These are phyloP conservation scores for Candida parachauliodes DNA, from an alignment of 805 yeast species.

Conservation along the genomic window DNA sequence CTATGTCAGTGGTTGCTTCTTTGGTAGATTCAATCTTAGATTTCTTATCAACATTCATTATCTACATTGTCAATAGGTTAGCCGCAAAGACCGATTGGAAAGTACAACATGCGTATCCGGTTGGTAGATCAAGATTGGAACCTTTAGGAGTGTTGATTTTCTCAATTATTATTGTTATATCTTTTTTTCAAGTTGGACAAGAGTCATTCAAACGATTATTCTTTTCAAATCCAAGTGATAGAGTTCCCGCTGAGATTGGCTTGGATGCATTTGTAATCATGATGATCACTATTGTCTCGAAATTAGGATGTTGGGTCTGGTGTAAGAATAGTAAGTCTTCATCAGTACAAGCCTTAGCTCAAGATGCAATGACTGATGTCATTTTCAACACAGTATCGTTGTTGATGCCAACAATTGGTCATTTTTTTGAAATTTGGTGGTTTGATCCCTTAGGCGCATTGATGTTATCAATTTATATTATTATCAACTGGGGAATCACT, in stretches of 20 bases:
- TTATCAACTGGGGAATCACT: constrained; percentile 58
- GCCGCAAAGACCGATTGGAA: constrained; percentile 47
- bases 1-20: constrained; percentile 76
- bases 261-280: constrained; percentile 53
- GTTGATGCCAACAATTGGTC: constrained; percentile 64
- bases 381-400: constrained; percentile 70
- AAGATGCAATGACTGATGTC: constrained; percentile 77
- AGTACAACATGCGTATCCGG: constrained; percentile 51
- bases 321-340: constrained; percentile 59
- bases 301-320: constrained; percentile 60
- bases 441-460: constrained; percentile 74
- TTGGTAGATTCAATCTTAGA: constrained; percentile 74
- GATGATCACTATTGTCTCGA: constrained; percentile 58
- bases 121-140: constrained; percentile 69
- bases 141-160: constrained; percentile 77
- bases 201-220: constrained; percentile 53
- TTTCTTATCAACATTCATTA: constrained; percentile 69
- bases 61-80: constrained; percentile 55
- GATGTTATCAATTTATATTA: constrained; percentile 56
- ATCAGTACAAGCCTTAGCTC: constrained; percentile 74
- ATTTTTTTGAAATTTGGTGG: constrained; percentile 57
- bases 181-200: constrained; percentile 69
- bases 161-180: constrained; percentile 64
- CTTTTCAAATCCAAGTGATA: constrained; percentile 25
- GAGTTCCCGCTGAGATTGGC: constrained; percentile 45